These are phyloP conservation scores for Termitomyces titanicus DNA, from an alignment of 768 basidiomycete species.

Conservation along the genomic window DNA sequence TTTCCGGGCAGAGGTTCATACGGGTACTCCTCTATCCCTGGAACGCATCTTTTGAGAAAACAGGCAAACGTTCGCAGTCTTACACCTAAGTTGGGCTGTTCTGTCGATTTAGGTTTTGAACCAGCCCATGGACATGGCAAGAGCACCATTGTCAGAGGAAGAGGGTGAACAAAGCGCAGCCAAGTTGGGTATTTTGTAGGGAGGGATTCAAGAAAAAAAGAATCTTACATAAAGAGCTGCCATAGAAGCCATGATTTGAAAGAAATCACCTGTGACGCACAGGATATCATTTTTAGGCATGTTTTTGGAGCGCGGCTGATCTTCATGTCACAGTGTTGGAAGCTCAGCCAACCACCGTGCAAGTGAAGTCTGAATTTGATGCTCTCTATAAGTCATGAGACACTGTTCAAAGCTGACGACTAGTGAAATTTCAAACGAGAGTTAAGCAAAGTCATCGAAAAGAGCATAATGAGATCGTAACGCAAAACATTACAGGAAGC, in stretches of 20 bases:
- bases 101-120: neutral
- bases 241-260: neutral
- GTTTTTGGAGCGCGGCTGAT: no score
- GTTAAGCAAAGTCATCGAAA: neutral
- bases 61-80: neutral
- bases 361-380: no score
- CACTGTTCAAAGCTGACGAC: neutral
- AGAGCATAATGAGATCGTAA: neutral
- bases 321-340: neutral
- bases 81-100: constrained; percentile 5
- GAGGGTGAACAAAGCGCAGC: neutral
- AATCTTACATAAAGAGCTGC: neutral
- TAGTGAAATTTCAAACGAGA: no score
- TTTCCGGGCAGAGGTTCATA: constrained; percentile 1
- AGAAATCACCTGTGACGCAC: neutral
- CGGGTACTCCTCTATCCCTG: neutral
- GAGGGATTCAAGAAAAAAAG: neutral
- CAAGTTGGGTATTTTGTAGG: neutral
- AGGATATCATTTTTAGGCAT: neutral
- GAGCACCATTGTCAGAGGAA: neutral
- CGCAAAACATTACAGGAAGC: neutral
- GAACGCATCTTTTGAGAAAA: neutral
- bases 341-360: no score
- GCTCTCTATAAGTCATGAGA: no score
- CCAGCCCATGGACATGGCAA: constrained; percentile 7